These are phyloP conservation scores for Persicaria tinctoria DNA, from an alignment of 148 eudicot genomes.

Conservation along the genomic window DNA sequence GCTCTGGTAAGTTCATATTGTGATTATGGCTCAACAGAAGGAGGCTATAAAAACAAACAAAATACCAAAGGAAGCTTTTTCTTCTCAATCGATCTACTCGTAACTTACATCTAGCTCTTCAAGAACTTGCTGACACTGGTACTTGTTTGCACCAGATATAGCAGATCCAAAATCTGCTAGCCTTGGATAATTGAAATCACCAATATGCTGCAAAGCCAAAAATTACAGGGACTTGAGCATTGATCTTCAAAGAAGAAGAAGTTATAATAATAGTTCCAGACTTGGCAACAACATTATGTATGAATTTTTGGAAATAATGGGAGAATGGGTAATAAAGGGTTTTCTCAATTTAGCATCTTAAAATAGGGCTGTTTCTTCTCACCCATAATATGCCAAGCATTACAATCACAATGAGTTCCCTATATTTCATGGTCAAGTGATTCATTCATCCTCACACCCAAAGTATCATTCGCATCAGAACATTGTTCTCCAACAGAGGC, in stretches of 20 bases:
- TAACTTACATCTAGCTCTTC: constrained; percentile 95
- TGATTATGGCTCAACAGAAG: background rate
- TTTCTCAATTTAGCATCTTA: background rate
- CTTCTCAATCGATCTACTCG: constrained; percentile 4
- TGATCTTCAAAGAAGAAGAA: constrained; percentile 6
- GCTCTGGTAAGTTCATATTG: background rate
- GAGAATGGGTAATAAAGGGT: background rate
- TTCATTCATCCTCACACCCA: background rate
- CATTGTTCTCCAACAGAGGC: background rate
- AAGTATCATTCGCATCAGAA: background rate
- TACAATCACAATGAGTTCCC: background rate
- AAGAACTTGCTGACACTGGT: constrained; percentile 78
- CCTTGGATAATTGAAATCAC: constrained; percentile 89
- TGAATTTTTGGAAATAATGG: background rate
- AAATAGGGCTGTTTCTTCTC: background rate
- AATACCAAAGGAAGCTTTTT: background rate
- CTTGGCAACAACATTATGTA: background rate
- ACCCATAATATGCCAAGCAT: background rate
- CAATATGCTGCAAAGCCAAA: constrained; percentile 66
- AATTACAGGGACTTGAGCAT: constrained; percentile 5
- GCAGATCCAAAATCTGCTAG: constrained; percentile 99
- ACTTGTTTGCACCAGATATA: constrained; percentile 85
- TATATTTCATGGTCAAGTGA: background rate
- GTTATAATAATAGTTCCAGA: background rate
- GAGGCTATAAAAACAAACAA: background rate